Conservation (phyloP, 257 asterid genomes). For the Solanum pennellii region DNA sequence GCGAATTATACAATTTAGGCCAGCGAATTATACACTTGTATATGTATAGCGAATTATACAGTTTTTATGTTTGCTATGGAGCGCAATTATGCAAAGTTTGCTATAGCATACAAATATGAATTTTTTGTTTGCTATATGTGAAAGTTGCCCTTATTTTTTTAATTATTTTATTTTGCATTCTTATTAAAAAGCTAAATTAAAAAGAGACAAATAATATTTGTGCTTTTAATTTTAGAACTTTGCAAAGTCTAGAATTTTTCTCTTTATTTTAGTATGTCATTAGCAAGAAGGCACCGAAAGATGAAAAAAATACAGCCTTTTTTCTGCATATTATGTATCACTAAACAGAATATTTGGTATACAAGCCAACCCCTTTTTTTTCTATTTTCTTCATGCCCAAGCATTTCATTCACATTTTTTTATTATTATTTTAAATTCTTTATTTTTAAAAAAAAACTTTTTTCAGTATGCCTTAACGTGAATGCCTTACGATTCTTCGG, state of each 20-base stretch:
- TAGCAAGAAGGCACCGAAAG: neutral
- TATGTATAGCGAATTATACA: too few species aligned
- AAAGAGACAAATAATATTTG: neutral
- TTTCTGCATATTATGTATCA: neutral
- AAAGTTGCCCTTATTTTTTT: too few species aligned
- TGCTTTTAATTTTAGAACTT: neutral
- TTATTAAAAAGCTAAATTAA: neutral
- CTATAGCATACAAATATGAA: too few species aligned
- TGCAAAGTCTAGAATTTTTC: neutral
- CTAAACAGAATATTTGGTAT: neutral
- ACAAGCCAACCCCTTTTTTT: neutral
- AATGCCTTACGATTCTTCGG: too few species aligned
- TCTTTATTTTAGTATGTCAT: neutral
- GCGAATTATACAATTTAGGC: too few species aligned
- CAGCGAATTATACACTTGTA: too few species aligned
- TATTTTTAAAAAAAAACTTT: too few species aligned
- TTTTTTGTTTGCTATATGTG: too few species aligned
- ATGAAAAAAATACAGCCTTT: neutral
- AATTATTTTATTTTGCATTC: neutral
- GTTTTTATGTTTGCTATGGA: too few species aligned
- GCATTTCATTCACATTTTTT: neutral
- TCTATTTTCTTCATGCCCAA: neutral
- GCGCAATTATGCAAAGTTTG: too few species aligned
- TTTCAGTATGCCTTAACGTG: too few species aligned
- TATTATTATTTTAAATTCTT: too few species aligned